Conservation (phyloP, 257 asterid species). For the Solanum medicagineum region DNA sequence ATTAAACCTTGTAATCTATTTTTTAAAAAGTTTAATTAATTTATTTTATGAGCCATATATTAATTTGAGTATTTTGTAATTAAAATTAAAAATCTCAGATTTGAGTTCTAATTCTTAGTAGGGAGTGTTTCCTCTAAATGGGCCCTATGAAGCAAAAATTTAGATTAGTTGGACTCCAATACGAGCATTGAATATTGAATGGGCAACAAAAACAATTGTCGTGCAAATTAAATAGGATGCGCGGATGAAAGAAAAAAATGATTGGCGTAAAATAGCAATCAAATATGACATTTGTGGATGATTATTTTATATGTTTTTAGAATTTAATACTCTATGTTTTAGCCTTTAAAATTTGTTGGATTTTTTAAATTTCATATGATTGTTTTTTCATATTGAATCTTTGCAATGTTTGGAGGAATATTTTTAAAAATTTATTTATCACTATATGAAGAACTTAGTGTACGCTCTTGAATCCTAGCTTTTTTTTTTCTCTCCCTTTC, state of each 20-base stretch:
- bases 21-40: background rate
- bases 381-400: no score
- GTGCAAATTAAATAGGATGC: background rate
- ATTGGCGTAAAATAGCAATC: background rate
- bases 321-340: background rate
- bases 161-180: no score
- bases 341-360: background rate
- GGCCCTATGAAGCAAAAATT: fast-evolving
- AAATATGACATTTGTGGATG: background rate
- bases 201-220: no score
- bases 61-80: background rate
- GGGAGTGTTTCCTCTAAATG: no score
- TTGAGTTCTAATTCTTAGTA: no score
- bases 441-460: no score
- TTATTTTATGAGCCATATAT: background rate
- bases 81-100: fast-evolving
- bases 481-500: no score
- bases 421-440: no score
- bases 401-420: background rate
- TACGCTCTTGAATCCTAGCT: no score
- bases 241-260: background rate
- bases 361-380: background rate
- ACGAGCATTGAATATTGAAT: no score
- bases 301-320: background rate
- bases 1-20: background rate